These are phyloP conservation scores for Arabidopsis hybrid DNA, from an alignment of 441 rosid species.

Conservation along the genomic window DNA sequence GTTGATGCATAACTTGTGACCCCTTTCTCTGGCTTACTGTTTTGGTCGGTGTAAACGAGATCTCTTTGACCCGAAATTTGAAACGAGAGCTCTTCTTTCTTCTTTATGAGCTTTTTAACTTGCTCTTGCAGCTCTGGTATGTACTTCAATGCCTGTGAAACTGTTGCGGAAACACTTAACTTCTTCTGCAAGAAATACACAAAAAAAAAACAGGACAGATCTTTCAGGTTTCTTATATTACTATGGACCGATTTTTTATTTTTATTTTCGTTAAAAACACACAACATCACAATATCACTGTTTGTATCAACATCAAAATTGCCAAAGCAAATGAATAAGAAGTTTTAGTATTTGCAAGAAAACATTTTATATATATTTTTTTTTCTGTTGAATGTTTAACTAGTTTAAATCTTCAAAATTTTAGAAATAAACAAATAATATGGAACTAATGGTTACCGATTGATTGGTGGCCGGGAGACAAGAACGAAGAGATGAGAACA, in stretches of 20 bases:
- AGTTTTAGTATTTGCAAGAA: neutral
- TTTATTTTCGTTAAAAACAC: neutral
- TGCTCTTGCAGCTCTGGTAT: constrained; percentile 66
- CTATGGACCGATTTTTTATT: neutral
- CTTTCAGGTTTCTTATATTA: neutral
- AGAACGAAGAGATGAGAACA: constrained; percentile 69
- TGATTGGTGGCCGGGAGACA: constrained; percentile 59
- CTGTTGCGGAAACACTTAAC: constrained; percentile 65
- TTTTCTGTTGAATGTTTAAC: constrained; percentile 5
- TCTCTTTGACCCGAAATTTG: constrained; percentile 32
- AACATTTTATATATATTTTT: constrained; percentile 30
- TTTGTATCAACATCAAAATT: neutral
- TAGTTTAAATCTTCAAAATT: neutral
- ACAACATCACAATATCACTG: neutral
- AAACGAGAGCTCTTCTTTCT: constrained; percentile 50
- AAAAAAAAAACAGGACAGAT: neutral
- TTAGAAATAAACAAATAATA: neutral
- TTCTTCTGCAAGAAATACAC: constrained; percentile 51
- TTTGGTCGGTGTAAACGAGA: constrained; percentile 11
- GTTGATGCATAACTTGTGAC: constrained; percentile 17
- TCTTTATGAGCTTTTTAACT: constrained; percentile 49
- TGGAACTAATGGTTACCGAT: constrained; percentile 29
- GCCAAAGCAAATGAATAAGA: neutral
- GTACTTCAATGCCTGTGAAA: constrained; percentile 57
- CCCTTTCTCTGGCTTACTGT: constrained; percentile 26